Percentiles rank a stretch among this genome's conserved stretches.
Conservation (phyloP, 805 yeast genomes). For the Starmera quercuum region DNA sequence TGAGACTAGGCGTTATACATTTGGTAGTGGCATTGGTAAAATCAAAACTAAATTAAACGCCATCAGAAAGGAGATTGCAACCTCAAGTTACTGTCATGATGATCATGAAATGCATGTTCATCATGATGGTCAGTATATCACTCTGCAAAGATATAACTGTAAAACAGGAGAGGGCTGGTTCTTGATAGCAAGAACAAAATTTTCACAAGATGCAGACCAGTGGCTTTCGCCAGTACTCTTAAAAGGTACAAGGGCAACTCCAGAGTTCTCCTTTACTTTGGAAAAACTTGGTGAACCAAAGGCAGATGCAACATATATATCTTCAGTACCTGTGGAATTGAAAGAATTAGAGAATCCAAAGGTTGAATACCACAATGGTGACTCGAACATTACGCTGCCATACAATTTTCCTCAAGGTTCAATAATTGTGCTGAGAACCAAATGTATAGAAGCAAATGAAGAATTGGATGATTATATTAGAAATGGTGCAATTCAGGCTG, state of each 20-base stretch:
- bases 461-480: slow-evolving; percentile 60
- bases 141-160: slow-evolving; percentile 81
- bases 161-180: slow-evolving; percentile 85
- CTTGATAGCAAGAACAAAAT: slow-evolving; percentile 81
- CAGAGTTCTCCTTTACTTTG: slow-evolving; percentile 52
- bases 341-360: slow-evolving; percentile 42
- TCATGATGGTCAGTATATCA: slow-evolving; percentile 87
- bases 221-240: slow-evolving; percentile 47
- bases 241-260: slow-evolving; percentile 51
- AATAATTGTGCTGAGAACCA: slow-evolving; percentile 74
- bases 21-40: slow-evolving; percentile 57
- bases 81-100: slow-evolving; percentile 32
- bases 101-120: slow-evolving; percentile 93
- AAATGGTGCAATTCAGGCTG: slow-evolving; percentile 71
- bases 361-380: slow-evolving; percentile 34
- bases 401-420: slow-evolving; percentile 81
- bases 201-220: slow-evolving; percentile 40
- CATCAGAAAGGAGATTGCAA: slow-evolving; percentile 51
- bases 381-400: slow-evolving; percentile 51
- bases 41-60: slow-evolving; percentile 56
- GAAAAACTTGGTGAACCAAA: slow-evolving; percentile 41
- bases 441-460: slow-evolving; percentile 56
- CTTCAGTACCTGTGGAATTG: slow-evolving; percentile 61
- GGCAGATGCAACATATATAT: slow-evolving; percentile 34
- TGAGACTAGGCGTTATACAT: slow-evolving; percentile 60